phyloP scores from a whole-genome alignment of 352 stramenopile genomes.

The Globisporangium okanoganense region DNA sequence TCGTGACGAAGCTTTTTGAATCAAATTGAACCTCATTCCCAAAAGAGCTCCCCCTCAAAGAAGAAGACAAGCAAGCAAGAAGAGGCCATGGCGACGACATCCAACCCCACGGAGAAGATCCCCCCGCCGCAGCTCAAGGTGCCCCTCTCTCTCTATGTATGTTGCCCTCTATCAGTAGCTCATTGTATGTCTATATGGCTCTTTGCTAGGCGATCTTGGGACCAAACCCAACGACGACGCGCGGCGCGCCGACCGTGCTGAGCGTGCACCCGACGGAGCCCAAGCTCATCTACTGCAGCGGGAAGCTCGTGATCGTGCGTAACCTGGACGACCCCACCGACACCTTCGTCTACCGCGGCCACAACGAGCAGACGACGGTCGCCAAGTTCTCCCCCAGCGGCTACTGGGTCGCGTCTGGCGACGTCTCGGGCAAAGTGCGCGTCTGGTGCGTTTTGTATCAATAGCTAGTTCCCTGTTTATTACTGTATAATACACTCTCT shows the following conservation, averaged over 20 bases:
- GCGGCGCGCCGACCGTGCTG: conserved; percentile 64
- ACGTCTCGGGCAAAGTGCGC: conserved; percentile 89
- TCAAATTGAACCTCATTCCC: conserved; percentile 1
- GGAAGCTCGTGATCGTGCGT: conserved; percentile 89
- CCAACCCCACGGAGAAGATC: conserved; percentile 69
- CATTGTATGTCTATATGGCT: not conserved
- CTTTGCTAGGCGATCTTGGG: conserved; percentile 44
- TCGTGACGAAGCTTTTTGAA: not conserved
- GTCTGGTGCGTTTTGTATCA: conserved; percentile 75
- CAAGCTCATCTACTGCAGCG: conserved; percentile 91
- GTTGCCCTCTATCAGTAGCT: not conserved
- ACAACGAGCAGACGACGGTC: conserved; percentile 90
- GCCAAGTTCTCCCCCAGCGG: conserved; percentile 94
- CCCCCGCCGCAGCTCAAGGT: conserved; percentile 47
- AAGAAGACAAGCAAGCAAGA: conserved; percentile 4
- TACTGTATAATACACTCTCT: too few relatives aligned
- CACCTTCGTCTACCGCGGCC: conserved; percentile 95
- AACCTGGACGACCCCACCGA: conserved; percentile 82
- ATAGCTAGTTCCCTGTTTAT: too few relatives aligned
- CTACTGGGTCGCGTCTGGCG: conserved; percentile 92
- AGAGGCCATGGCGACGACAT: conserved; percentile 36
- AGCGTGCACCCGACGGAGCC: conserved; percentile 81
- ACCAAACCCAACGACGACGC: conserved; percentile 69
- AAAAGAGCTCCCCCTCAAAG: conserved; percentile 8
- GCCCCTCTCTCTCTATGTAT: not conserved